A percentile compares a stretch with the other conserved stretches of the same genome.
Conservation (phyloP, 768 basidiomycete species). For the Lactifluus volemus region DNA sequence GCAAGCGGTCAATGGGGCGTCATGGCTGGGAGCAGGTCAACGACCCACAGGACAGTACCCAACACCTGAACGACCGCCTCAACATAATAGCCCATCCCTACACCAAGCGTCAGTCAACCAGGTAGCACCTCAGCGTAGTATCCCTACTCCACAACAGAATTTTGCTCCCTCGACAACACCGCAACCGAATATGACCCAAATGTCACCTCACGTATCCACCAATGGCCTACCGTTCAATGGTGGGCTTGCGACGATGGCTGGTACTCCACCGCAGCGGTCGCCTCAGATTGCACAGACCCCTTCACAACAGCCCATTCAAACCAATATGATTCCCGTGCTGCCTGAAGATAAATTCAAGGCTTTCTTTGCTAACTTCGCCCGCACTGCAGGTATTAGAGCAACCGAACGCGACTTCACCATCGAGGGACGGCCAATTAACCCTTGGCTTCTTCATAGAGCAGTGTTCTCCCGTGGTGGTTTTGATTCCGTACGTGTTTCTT, state of each 20-base stretch:
- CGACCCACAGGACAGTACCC: slow-evolving; percentile 3
- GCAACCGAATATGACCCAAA: slow-evolving; percentile 9
- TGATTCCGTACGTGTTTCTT: not conserved
- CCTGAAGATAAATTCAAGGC: slow-evolving; percentile 3
- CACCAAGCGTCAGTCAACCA: slow-evolving; percentile 5
- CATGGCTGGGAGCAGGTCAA: not conserved
- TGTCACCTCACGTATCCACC: slow-evolving; percentile 1
- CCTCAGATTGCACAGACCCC: not conserved
- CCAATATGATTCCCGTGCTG: not conserved
- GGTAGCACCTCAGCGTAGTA: not conserved
- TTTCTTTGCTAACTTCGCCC: not conserved
- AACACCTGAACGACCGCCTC: slow-evolving; percentile 1
- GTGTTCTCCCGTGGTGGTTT: slow-evolving; percentile 4
- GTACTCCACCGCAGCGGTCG: slow-evolving; percentile 3
- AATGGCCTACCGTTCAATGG: not conserved
- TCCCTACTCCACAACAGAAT: slow-evolving; percentile 10
- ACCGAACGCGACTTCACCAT: slow-evolving; percentile 3
- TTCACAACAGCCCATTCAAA: not conserved
- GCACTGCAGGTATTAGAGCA: not conserved
- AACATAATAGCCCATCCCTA: slow-evolving; percentile 9
- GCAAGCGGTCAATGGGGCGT: not conserved
- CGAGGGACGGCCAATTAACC: not conserved
- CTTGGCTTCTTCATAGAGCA: slow-evolving; percentile 1
- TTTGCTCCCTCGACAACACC: not conserved
- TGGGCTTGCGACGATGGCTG: not conserved